Base-by-base conservation (phyloP, 345 rosid genomes). In the Hibiscus tridactylites region DNA sequence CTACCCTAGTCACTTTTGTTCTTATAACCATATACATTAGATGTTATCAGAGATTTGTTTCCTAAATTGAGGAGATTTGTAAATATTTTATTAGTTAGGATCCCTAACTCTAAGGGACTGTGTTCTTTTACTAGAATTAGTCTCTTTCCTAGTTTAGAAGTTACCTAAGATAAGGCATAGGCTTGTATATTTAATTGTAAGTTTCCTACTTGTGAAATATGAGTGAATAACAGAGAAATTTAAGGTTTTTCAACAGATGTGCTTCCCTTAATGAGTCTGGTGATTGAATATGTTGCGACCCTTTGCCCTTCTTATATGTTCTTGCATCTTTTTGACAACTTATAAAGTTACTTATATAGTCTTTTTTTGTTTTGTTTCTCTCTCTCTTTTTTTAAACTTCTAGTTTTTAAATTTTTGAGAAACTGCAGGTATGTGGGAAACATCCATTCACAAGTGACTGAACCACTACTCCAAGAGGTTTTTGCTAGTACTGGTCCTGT, bases 401-500 rank as follows among this genome's bases (percentile, higher is more conserved):
- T 58, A 58, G 31, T 9, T 26, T 58, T 58, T 80, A 73, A 63
- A 63, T 76, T 78, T 80, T 72, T 85, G 87, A 74, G 79, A 82
- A 84, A 83, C 71, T 75, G 83, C 89, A 95, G 97, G 83, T 95
- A 92, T 76, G 98, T 92, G 67, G 99, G 98, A 58, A 89, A 95
- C 80, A 88, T 95, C 71, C 99, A 91, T 67, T 78, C 87, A 35
- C 96, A 90, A 77, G 99, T 92, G 74, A 92, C 99, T 11, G 96
- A 95, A 71, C 97, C 93, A 71, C 92, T 92, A 79, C 88, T 95
- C n/a, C 96, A 89, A 78, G 98, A 95, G 85, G 93, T 92, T 74
- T 95, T 92, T 85, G 82, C 94, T 7, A 92, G 99, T 81, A 90
- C 97, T 65, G 97, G 99, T 44, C 94, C 87, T 60, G 97, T 95